Percentiles rank a stretch among this genome's conserved stretches.
phyloP scores from a whole-genome alignment of 169 alveolate genomes.

The Plasmodium chabaudi region DNA sequence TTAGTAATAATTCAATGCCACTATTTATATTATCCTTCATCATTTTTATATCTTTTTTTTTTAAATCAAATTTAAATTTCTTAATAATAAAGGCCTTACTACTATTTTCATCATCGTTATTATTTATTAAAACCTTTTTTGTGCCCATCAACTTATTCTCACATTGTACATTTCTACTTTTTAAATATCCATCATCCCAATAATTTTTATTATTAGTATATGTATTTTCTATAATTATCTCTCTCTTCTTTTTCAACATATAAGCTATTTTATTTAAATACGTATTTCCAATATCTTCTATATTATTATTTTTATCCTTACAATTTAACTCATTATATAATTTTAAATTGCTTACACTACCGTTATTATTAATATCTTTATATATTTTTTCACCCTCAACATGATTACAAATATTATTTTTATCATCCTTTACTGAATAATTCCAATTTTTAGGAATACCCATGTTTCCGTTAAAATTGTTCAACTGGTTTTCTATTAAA shows the following conservation, averaged over 20 bases:
- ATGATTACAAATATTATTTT: not conserved
- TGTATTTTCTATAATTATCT: constrained; percentile 5
- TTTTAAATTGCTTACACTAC: not conserved
- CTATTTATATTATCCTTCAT: constrained; percentile 35
- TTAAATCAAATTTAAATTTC: constrained; percentile 43
- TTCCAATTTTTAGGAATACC: not conserved
- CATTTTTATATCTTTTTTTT: constrained; percentile 30
- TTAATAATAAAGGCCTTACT: constrained; percentile 4
- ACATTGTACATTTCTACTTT: not conserved
- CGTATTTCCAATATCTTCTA: not conserved
- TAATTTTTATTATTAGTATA: not conserved
- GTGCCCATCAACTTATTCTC: not conserved
- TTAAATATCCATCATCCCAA: not conserved
- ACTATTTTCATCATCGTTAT: not conserved
- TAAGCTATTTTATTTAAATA: constrained; percentile 34
- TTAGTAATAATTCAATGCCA: constrained; percentile 43
- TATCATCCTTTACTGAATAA: not conserved
- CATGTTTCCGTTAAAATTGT: not conserved
- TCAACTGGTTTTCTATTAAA: not conserved
- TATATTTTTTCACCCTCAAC: not conserved
- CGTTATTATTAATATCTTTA: not conserved
- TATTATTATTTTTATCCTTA: not conserved
- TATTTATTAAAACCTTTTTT: not conserved
- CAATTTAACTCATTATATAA: not conserved
- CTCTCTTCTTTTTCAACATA: constrained; percentile 13